Conservation (phyloP, 1,284 basidiomycete genomes). For the Peniophora sp. region DNA sequence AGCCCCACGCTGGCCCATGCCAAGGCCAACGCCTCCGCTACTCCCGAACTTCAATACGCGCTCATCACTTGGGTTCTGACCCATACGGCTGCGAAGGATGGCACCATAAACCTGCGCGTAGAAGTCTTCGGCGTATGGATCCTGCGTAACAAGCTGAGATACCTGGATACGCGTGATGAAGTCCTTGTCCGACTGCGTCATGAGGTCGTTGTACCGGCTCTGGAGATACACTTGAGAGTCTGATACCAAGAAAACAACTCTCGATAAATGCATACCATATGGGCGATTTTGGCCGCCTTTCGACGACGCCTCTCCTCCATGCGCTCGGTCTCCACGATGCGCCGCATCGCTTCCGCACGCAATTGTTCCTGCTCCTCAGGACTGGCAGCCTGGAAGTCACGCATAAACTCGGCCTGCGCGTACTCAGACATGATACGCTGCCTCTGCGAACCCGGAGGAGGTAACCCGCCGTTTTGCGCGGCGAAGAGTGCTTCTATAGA, state of each 20-base stretch:
- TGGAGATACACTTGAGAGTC: slow-evolving; percentile 25
- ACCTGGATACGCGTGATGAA: slow-evolving; percentile 99
- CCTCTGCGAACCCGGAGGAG: slow-evolving; percentile 63
- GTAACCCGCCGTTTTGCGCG: slow-evolving; percentile 64
- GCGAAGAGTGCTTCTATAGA: slow-evolving; percentile 39
- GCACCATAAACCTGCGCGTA: slow-evolving; percentile 96
- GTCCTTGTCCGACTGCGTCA: slow-evolving; percentile 99
- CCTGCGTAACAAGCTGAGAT: slow-evolving; percentile 91
- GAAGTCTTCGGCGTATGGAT: slow-evolving; percentile 97
- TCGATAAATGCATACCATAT: slow-evolving; percentile 52
- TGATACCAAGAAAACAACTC: slow-evolving; percentile 5
- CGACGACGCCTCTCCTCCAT: slow-evolving; percentile 77
- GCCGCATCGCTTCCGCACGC: slow-evolving; percentile 70
- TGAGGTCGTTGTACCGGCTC: slow-evolving; percentile 95
- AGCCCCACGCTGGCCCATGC: slow-evolving; percentile 57
- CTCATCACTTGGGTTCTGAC: slow-evolving; percentile 60
- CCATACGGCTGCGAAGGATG: slow-evolving; percentile 69
- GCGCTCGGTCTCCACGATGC: slow-evolving; percentile 81
- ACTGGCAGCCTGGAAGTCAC: slow-evolving; percentile 48
- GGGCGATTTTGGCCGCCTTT: slow-evolving; percentile 78
- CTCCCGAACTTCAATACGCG: slow-evolving; percentile 78
- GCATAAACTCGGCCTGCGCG: slow-evolving; percentile 51
- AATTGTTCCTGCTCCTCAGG: slow-evolving; percentile 64
- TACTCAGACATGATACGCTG: slow-evolving; percentile 22
- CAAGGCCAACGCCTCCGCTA: slow-evolving; percentile 76